Evolutionary conservation across 2,329 filamentous ascomycete genomes (phyloP).

Genomic region (Ascochyta koolunga): DNA sequence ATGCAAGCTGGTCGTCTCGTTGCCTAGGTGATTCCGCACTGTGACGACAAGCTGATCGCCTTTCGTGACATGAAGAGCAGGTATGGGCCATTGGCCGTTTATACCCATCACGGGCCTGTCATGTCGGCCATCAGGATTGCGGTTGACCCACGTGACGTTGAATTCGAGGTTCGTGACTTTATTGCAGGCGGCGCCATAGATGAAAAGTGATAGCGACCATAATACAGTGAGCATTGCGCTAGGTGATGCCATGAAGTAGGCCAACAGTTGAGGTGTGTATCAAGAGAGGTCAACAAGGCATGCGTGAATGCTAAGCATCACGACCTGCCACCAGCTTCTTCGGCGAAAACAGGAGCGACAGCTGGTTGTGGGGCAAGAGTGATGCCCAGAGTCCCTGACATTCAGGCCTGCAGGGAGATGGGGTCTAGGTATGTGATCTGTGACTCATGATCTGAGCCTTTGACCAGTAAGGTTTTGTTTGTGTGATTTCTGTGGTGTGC

Average conservation of each 20-base stretch:
- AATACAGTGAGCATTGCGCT: neutral
- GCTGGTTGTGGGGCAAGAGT: neutral
- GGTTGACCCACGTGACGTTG: constrained; percentile 60
- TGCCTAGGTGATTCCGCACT: constrained; percentile 68
- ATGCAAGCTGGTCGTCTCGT: constrained; percentile 69
- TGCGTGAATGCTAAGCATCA: no score
- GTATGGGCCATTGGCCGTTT: constrained; percentile 75
- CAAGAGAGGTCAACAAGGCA: neutral
- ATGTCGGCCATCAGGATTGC: constrained; percentile 58
- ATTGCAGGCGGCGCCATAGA: constrained; percentile 13
- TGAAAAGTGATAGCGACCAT: constrained; percentile 10
- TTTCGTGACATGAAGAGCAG: constrained; percentile 72
- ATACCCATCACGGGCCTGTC: constrained; percentile 64
- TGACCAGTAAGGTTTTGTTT: neutral
- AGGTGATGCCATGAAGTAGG: neutral
- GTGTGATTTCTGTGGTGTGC: neutral
- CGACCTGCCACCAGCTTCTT: neutral
- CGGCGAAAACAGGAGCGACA: neutral
- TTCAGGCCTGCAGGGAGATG: neutral
- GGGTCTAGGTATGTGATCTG: no score
- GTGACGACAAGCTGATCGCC: constrained; percentile 74
- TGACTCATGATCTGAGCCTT: neutral
- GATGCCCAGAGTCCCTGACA: neutral
- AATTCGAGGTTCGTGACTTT: constrained; percentile 54
- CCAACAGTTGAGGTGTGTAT: no score